Evolutionary conservation across 192 early-diverging fungal genomes (phyloP).

Genomic region (Dissophora globulifera): DNA sequence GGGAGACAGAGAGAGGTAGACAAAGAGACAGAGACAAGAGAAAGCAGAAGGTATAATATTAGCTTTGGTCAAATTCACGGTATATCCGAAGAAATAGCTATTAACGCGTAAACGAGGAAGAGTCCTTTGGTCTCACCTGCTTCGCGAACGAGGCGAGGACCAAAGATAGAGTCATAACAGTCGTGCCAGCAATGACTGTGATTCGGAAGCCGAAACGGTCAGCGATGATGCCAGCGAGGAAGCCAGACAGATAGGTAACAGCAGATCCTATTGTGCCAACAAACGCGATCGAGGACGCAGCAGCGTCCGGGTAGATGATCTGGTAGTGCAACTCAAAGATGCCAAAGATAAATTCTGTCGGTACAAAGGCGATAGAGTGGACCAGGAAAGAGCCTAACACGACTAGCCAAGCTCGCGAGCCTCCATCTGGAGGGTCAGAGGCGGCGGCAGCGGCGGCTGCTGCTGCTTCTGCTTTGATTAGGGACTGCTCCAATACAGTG

Average conservation of each 20-base stretch:
- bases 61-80: too few relatives aligned
- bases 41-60: too few relatives aligned
- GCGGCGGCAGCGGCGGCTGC: neutral
- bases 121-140: conserved; percentile 48
- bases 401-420: conserved; percentile 53
- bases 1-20: too few relatives aligned
- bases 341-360: conserved; percentile 55
- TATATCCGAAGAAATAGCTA: too few relatives aligned
- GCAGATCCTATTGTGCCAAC: conserved; percentile 43
- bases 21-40: too few relatives aligned
- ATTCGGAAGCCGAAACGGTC: conserved; percentile 62
- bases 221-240: conserved; percentile 48
- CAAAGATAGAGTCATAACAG: conserved; percentile 53
- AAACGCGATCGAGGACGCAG: conserved; percentile 43
- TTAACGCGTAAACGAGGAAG: too few relatives aligned
- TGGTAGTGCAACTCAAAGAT: conserved; percentile 56
- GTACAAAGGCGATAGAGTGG: conserved; percentile 51
- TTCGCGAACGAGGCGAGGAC: conserved; percentile 59
- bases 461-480: too few relatives aligned
- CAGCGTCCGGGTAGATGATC: conserved; percentile 41
- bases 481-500: too few relatives aligned
- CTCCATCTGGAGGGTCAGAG: conserved; percentile 48
- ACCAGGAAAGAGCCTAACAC: conserved; percentile 56
- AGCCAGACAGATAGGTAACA: conserved; percentile 23
- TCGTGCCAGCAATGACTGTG: conserved; percentile 58